A percentile compares a stretch with the other conserved stretches of the same genome.
Evolutionary conservation across 495 filamentous ascomycete genomes (phyloP).

Genomic region (Lasiosphaeria ovina): DNA sequence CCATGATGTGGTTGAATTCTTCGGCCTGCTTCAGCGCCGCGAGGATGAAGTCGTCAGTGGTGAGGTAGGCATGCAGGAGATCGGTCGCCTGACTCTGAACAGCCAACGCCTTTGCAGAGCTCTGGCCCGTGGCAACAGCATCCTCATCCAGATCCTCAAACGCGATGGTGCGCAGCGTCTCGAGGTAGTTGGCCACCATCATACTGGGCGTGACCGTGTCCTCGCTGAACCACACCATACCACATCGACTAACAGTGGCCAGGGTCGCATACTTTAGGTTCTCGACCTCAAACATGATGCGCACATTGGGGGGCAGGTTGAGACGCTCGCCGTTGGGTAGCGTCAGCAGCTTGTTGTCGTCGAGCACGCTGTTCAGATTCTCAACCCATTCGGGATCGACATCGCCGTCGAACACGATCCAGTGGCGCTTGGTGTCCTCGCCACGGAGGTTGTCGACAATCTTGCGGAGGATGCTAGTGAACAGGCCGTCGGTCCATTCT

Average conservation of each 20-base stretch:
- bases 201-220: constrained; percentile 91
- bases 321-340: constrained; percentile 97
- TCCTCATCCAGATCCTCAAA: constrained; percentile 97
- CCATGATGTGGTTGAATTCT: constrained; percentile 93
- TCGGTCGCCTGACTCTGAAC: constrained; percentile 74
- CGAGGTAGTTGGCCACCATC: constrained; percentile 90
- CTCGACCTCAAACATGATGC: constrained; percentile 99
- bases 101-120: constrained; percentile 69
- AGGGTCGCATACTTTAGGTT: constrained; percentile 97
- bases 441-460: constrained; percentile 98
- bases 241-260: constrained; percentile 95
- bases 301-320: constrained; percentile 87
- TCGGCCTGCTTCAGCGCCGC: constrained; percentile 73
- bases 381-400: constrained; percentile 99
- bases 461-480: constrained; percentile 95
- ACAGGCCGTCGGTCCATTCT: constrained; percentile 98
- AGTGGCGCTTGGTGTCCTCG: constrained; percentile 93
- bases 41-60: constrained; percentile 71
- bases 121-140: constrained; percentile 73
- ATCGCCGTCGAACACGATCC: constrained; percentile 99
- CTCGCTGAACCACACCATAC: constrained; percentile 99
- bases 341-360: constrained; percentile 97
- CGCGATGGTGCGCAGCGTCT: constrained; percentile 70
- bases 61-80: constrained; percentile 71
- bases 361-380: constrained; percentile 97